These are phyloP conservation scores for Dryadomyces quercivorus DNA, from an alignment of 2,329 filamentous ascomycete genomes.

Conservation along the genomic window DNA sequence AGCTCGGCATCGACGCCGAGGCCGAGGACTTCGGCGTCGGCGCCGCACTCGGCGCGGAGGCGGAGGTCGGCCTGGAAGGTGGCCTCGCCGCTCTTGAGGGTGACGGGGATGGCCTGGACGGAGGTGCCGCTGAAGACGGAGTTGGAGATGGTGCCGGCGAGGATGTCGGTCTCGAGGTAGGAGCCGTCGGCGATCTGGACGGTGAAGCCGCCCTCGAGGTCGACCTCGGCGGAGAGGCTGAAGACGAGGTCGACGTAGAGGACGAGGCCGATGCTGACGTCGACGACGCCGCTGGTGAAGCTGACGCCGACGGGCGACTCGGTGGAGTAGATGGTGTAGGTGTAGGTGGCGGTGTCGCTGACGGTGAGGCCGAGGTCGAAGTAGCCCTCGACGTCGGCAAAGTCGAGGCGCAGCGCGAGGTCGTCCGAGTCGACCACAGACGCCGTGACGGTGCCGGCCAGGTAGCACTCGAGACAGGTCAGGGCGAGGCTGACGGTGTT, in stretches of 20 bases:
- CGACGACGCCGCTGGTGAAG: slow-evolving; percentile 18
- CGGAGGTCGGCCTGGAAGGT: slow-evolving; percentile 36
- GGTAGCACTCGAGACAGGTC: slow-evolving; percentile 35
- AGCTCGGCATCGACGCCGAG: slow-evolving; percentile 30
- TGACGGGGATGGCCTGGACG: slow-evolving; percentile 33
- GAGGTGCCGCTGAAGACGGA: slow-evolving; percentile 30
- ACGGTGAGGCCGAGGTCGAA: slow-evolving; percentile 35
- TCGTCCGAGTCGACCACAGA: slow-evolving; percentile 23
- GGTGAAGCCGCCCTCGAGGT: slow-evolving; percentile 40
- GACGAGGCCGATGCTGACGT: slow-evolving; percentile 31
- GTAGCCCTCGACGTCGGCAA: slow-evolving; percentile 38
- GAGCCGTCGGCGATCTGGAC: slow-evolving; percentile 35
- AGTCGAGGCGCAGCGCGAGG: slow-evolving; percentile 31
- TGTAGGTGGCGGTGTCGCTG: slow-evolving; percentile 33
- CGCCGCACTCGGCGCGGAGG: slow-evolving; percentile 33
- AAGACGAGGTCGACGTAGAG: slow-evolving; percentile 41
- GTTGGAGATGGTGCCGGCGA: slow-evolving; percentile 31
- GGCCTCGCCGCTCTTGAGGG: slow-evolving; percentile 31
- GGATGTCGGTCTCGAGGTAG: slow-evolving; percentile 26
- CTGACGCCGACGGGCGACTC: slow-evolving; percentile 28
- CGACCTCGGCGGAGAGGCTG: slow-evolving; percentile 32
- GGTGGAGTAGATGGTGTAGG: slow-evolving; percentile 35
- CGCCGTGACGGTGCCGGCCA: slow-evolving; percentile 34
- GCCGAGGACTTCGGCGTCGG: slow-evolving; percentile 20
- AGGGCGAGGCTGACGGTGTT: slow-evolving; percentile 18